Evolutionary conservation across 768 basidiomycete genomes (phyloP).

Genomic region (Pulveroboletus sp.): DNA sequence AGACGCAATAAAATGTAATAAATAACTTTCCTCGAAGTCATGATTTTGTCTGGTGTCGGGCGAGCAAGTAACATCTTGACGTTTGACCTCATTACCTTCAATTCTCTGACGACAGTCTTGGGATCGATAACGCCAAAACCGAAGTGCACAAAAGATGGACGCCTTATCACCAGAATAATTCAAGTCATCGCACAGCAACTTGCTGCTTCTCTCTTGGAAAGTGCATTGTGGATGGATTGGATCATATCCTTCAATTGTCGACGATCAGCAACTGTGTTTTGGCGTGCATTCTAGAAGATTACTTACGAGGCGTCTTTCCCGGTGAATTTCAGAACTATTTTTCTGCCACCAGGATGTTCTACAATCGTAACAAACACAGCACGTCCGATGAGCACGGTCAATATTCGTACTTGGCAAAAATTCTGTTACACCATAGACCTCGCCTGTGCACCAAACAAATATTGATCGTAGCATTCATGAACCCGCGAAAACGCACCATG

Average conservation of each 20-base stretch:
- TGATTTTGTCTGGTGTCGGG: constrained; percentile 71
- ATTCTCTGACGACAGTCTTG: constrained; percentile 59
- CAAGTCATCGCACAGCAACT: constrained; percentile 17
- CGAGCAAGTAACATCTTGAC: constrained; percentile 58
- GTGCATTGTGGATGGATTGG: constrained; percentile 80
- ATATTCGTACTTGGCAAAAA: constrained; percentile 67
- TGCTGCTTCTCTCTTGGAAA: constrained; percentile 84
- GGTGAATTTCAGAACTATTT: constrained; percentile 81
- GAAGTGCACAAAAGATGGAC: not conserved
- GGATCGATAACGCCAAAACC: constrained; percentile 71
- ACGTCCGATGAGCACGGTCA: constrained; percentile 35
- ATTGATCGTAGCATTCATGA: constrained; percentile 43
- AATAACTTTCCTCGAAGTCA: constrained; percentile 76
- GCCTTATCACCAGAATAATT: not conserved
- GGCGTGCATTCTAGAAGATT: not conserved
- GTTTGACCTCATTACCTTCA: constrained; percentile 65
- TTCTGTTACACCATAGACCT: constrained; percentile 76
- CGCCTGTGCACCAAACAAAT: constrained; percentile 68
- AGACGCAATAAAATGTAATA: not conserved
- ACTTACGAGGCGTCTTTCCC: constrained; percentile 82
- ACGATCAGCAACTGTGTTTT: too few relatives aligned
- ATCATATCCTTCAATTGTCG: constrained; percentile 74
- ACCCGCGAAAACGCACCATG: constrained; percentile 47
- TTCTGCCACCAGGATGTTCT: constrained; percentile 77
- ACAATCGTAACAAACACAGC: not conserved